Base-by-base conservation (phyloP, 1,284 basidiomycete genomes). In the Malassezia restricta region DNA sequence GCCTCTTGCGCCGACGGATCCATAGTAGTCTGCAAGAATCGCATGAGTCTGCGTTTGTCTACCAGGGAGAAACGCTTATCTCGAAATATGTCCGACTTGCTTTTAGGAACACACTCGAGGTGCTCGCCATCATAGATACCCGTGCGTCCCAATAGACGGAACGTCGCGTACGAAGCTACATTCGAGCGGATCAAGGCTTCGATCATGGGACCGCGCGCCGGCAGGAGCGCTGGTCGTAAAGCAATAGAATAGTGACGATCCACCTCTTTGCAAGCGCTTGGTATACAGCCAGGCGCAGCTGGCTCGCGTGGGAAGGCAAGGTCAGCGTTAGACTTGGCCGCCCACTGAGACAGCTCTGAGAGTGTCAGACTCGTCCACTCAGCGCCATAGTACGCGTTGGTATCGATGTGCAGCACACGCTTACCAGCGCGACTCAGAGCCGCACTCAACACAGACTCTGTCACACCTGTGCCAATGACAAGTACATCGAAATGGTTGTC, bases 31-130 rank as follows among this genome's bases (percentile, higher is more conserved):
- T 61, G 57, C 40, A 64, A 79, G 32, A 98, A 76, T 62, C 94
- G 87, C 86, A 96, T 96, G 35, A 98, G 76, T 35, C 84, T 79
- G 39, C 91, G 78, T 76, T 96, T 98, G 57, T 92, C 87, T 32
- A 91, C 74, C 6, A 96, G 78, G 3, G 79, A 79, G 11, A 95
- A 79, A 5, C 77, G 78, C 67, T 83, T 83, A 74, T 82, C 83
- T 75, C 86, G 89, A 79, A 98, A 95, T 20, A 98, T 81, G 56
- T 89, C 86, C 74, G 92, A 89, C 73, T 95, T 96, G 75, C 82
- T 86, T 28, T 83, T 82, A 0, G 92, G 92, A 0, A 96, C 91
- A 29, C 59, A 48, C 11, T 57, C 53, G 12, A 63, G 3, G 27
- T 49, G 43, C 41, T 44, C 28, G 0, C 27, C 27, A 11, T 45